Percentiles rank a stretch among this genome's conserved stretches.
These are phyloP conservation scores for Naganishia sp. DNA, from an alignment of 1,284 basidiomycete species.

Conservation along the genomic window DNA sequence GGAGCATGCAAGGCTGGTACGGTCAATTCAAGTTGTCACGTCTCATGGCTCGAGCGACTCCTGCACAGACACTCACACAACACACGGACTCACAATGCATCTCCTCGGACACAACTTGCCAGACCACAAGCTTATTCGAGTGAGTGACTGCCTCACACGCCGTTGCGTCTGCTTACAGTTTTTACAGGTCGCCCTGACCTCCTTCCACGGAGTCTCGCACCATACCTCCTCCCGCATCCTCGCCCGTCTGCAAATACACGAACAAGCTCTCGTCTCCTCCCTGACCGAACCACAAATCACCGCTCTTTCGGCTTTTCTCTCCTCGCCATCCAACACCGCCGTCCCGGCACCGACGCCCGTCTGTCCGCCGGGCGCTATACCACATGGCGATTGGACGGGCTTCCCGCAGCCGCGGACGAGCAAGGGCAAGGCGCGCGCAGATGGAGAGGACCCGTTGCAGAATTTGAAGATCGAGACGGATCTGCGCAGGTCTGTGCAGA, in stretches of 20 bases:
- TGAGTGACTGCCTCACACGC: slow-evolving; percentile 35
- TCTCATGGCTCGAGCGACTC: not conserved
- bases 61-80: not conserved
- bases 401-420: slow-evolving; percentile 25
- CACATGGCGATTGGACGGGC: slow-evolving; percentile 33
- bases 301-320: slow-evolving; percentile 59
- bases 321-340: slow-evolving; percentile 54
- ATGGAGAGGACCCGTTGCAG: slow-evolving; percentile 51
- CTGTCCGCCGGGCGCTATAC: slow-evolving; percentile 38
- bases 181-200: slow-evolving; percentile 57
- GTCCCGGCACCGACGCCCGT: slow-evolving; percentile 48
- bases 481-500: slow-evolving; percentile 54
- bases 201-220: slow-evolving; percentile 59
- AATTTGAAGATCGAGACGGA: slow-evolving; percentile 59
- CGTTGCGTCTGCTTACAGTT: no score
- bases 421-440: slow-evolving; percentile 24
- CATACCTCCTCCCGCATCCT: slow-evolving; percentile 55
- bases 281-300: slow-evolving; percentile 59
- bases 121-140: slow-evolving; percentile 56
- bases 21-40: no score
- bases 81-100: slow-evolving; percentile 44
- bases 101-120: slow-evolving; percentile 56
- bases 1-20: not conserved
- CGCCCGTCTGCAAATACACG: slow-evolving; percentile 58
- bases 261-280: slow-evolving; percentile 51